phyloP scores from a whole-genome alignment of 345 rosid genomes.

The Syzygium oleosum region DNA sequence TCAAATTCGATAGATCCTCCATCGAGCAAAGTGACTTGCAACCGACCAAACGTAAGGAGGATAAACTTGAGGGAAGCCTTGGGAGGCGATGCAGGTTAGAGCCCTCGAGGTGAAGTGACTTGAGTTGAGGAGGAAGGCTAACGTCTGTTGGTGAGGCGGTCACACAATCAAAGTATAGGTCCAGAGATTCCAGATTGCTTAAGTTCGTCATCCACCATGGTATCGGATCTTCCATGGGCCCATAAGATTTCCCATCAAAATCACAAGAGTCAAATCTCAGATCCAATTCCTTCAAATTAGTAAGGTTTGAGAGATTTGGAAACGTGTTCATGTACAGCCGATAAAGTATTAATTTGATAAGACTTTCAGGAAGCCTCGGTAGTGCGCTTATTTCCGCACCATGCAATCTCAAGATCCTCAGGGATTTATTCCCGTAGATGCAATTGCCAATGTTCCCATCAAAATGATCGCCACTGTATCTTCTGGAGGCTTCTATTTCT shows the following conservation, averaged over 20 bases:
- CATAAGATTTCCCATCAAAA: rapidly evolving
- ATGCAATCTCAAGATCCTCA: background rate
- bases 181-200: background rate
- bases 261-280: rapidly evolving
- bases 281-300: background rate
- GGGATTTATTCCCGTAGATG: background rate
- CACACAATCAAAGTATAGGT: rapidly evolving
- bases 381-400: rapidly evolving
- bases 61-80: background rate
- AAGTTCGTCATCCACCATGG: background rate
- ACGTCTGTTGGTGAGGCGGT: background rate
- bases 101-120: too few species aligned
- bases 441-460: background rate
- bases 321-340: background rate
- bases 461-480: background rate
- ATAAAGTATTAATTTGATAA: background rate
- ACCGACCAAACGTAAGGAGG: rapidly evolving
- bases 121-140: background rate
- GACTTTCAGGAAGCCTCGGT: background rate
- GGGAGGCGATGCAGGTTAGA: background rate
- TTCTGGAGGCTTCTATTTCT: background rate
- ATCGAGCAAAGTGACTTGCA: background rate
- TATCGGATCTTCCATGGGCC: background rate
- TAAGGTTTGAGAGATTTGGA: background rate
- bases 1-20: background rate